Evolutionary conservation across 441 rosid genomes (phyloP), one percentile per base, ranked within the genome.

Genomic region (Populus hybrid): DNA sequence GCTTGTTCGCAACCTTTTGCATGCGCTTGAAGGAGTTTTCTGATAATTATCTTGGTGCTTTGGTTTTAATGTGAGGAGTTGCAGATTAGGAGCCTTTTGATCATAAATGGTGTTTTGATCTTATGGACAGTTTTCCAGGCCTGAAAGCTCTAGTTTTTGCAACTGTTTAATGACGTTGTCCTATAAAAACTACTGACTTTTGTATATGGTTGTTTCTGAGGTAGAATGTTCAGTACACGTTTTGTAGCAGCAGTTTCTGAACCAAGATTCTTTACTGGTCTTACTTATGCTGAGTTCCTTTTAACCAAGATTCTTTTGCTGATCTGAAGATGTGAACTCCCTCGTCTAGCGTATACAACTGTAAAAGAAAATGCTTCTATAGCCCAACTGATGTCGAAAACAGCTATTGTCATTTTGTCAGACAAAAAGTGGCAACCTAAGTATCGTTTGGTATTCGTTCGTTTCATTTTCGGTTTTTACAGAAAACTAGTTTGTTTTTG

Each of bases 81-180:
- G 32, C 76, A 1, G 28, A n/a, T 38, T 77, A 57, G 78, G 10
- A 12, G 64, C 64, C 73, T 63, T 38, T n/a, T 61, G 80, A 40
- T 54, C 66, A 23, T 69, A 76, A 42, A 59, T 67, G 28, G 30
- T 76, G 57, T 75, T 72, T 75, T 26, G 66, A 68, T 46, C 54
- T 18, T 57, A 23, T 72, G 46, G 69, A 65, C 74, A 12, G 69
- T 69, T 76, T 34, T 46, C 34, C 7, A 30, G 67, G 74, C 42
- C 71, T 24, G 40, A 21, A 69, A 68, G 77, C 67, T 12, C 67
- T 3, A 23, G 32, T 74, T 30, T 61, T 32, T 67, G 54, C 77
- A 11, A 54, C 72, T 21, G 78, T 35, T 18, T 38, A 83, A 82
- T 76, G 69, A 83, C 75, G 36, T 72, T 73, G 74, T 68, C 59